Evolutionary conservation across 1,284 basidiomycete species (phyloP), one percentile per base, ranked within the genome.

Genomic region (Ganoderma meredithae): DNA sequence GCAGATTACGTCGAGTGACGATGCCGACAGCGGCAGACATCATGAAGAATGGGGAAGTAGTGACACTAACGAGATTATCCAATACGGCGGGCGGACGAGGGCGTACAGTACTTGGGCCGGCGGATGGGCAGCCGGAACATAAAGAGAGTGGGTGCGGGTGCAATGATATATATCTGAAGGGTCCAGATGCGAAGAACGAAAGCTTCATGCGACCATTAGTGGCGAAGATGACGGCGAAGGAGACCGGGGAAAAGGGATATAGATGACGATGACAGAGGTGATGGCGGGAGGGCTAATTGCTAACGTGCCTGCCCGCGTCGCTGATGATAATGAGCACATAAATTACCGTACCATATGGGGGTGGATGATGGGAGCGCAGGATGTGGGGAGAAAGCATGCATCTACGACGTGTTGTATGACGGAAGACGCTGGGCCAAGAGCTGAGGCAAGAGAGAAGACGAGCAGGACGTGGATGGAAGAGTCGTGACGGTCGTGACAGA

Each of bases 271-370:
- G 39, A 59, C 8, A 22, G n/a, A 3, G 33, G 7, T 12, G 12
- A 59, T n/a, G 58, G 25, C 33, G 39, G n/a, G 22, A 7, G 36
- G 58, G 39, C 58, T 12, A 39, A 49, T 39, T 36, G 58, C 39
- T 60, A 27, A 41, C 1, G 39, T 41, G 39, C 58, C 58, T 60
- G 56, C 56, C 58, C 39, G 39, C 58, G 36, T 25, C 22, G 58
- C 41, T 63, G 69, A 69, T 61, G 63, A 69, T 63, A 71, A 71
- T 61, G 63, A 69, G 70, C 65, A 53, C 61, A 71, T 71, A 71
- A 71, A 63, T 71, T 71, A 71, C 40, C 63, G 44, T 67, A 60
- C 60, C 31, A 58, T 64, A 56, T 31, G 10, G 10, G 15, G 40
- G 27, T 43, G 13, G 22, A 49, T 19, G 19, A 59, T 10, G 43